Conservation (phyloP, 164 flowering plant genomes). For the Echeveria elegans region DNA sequence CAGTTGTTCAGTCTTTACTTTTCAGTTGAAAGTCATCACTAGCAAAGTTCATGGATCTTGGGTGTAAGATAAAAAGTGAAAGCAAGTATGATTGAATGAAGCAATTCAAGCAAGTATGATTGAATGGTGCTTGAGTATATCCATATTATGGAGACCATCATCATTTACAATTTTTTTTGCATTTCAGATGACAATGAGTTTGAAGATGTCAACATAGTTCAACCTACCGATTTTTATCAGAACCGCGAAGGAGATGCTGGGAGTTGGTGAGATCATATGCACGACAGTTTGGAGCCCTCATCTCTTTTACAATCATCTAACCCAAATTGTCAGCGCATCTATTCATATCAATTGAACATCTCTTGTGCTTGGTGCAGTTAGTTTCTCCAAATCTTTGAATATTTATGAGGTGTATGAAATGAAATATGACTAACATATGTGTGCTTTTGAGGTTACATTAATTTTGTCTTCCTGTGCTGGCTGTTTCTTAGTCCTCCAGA, state of each 20-base stretch:
- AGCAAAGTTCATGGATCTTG: too few species aligned
- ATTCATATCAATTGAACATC: not conserved
- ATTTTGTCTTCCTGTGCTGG: not conserved
- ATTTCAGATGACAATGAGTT: conserved; percentile 71
- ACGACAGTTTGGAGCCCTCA: not conserved
- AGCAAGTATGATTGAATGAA: too few species aligned
- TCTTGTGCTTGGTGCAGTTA: not conserved
- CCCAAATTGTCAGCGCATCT: not conserved
- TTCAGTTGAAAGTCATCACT: not conserved
- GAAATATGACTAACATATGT: not conserved
- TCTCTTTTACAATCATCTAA: not conserved
- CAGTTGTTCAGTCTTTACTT: not conserved
- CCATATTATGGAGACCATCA: not conserved
- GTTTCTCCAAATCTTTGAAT: not conserved
- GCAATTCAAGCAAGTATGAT: too few species aligned
- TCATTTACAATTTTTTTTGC: not conserved
- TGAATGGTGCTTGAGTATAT: not conserved
- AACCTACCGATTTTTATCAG: conserved; percentile 53
- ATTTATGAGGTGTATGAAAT: not conserved
- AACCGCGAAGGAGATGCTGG: conserved; percentile 52
- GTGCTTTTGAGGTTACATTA: not conserved
- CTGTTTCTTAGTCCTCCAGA: too few species aligned
- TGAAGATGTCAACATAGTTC: conserved; percentile 70
- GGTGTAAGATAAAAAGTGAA: too few species aligned
- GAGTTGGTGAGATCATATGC: conserved; percentile 23